Evolutionary conservation across 495 filamentous ascomycete species (phyloP).

Genomic region (Penicillium cosmopolitanum): DNA sequence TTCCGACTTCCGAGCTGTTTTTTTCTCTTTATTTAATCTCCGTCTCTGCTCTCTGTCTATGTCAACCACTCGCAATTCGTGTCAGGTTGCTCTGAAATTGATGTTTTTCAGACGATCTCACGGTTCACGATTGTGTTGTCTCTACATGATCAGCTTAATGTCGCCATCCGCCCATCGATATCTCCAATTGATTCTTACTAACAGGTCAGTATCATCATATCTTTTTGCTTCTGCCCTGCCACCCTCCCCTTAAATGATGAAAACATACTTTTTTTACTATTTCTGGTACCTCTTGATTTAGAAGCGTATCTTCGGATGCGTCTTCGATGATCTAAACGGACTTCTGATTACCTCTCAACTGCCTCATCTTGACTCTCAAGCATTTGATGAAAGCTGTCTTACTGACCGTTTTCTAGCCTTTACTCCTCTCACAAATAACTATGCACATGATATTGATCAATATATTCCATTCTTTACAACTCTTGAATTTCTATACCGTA

Average conservation of each 20-base stretch:
- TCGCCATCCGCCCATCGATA: not conserved
- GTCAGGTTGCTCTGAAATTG: slow-evolving; percentile 1
- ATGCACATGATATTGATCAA: not conserved
- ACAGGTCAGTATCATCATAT: slow-evolving; percentile 35
- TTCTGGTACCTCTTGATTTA: slow-evolving; percentile 72
- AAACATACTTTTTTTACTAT: slow-evolving; percentile 48
- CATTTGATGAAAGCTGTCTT: slow-evolving; percentile 20
- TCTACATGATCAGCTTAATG: not conserved
- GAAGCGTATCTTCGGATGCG: slow-evolving; percentile 45
- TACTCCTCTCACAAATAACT: not conserved
- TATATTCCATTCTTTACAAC: not conserved
- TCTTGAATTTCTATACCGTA: not conserved
- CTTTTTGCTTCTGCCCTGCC: slow-evolving; percentile 1
- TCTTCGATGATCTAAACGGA: slow-evolving; percentile 64
- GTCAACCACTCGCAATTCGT: no score
- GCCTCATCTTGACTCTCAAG: slow-evolving; percentile 10
- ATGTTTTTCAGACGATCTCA: slow-evolving; percentile 8
- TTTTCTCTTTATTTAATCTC: not conserved
- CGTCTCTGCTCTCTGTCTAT: no score
- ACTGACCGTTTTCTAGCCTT: slow-evolving; percentile 26
- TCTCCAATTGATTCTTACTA: not conserved
- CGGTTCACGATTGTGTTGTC: not conserved
- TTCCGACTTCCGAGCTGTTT: not conserved
- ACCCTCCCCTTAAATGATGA: slow-evolving; percentile 44
- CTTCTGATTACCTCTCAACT: slow-evolving; percentile 53